phyloP scores from a whole-genome alignment of 495 filamentous ascomycete species.

The Xanthoparmelia taractica region DNA sequence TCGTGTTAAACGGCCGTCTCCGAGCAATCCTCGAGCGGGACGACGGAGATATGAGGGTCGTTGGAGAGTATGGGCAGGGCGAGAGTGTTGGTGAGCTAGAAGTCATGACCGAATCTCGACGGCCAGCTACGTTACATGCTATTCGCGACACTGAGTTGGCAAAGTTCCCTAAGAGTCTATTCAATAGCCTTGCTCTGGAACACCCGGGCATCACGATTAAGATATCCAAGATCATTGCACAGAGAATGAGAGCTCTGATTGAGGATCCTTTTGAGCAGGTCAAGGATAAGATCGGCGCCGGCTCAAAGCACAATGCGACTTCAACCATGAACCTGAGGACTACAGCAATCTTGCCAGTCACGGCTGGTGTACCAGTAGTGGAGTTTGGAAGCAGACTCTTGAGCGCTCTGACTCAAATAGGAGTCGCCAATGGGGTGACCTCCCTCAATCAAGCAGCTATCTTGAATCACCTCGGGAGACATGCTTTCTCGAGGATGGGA shows the following conservation, averaged over 20 bases:
- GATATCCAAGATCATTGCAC: constrained; percentile 96
- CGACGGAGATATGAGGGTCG: constrained; percentile 76
- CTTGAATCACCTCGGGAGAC: constrained; percentile 84
- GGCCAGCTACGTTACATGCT: constrained; percentile 84
- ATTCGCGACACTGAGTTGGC: constrained; percentile 95
- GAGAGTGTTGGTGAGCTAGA: constrained; percentile 97
- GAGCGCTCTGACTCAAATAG: constrained; percentile 80
- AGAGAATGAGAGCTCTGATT: constrained; percentile 81
- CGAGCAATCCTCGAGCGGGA: constrained; percentile 69
- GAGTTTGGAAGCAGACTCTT: constrained; percentile 90
- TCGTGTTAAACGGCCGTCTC: constrained; percentile 88
- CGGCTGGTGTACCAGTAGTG: constrained; percentile 83
- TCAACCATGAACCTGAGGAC: constrained; percentile 90
- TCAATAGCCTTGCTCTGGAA: constrained; percentile 94
- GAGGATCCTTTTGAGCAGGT: constrained; percentile 66
- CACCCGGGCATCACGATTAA: constrained; percentile 98
- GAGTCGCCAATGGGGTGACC: constrained; percentile 79
- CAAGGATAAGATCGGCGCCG: constrained; percentile 40
- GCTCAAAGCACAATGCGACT: constrained; percentile 60
- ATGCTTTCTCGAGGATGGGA: constrained; percentile 95
- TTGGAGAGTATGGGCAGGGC: constrained; percentile 91
- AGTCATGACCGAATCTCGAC: constrained; percentile 86
- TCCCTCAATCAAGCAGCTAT: constrained; percentile 91
- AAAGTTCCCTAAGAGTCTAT: constrained; percentile 89
- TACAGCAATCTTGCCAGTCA: constrained; percentile 84